Evolutionary conservation across 2,329 filamentous ascomycete genomes (phyloP).

Genomic region (Basipetospora chlamydospora): DNA sequence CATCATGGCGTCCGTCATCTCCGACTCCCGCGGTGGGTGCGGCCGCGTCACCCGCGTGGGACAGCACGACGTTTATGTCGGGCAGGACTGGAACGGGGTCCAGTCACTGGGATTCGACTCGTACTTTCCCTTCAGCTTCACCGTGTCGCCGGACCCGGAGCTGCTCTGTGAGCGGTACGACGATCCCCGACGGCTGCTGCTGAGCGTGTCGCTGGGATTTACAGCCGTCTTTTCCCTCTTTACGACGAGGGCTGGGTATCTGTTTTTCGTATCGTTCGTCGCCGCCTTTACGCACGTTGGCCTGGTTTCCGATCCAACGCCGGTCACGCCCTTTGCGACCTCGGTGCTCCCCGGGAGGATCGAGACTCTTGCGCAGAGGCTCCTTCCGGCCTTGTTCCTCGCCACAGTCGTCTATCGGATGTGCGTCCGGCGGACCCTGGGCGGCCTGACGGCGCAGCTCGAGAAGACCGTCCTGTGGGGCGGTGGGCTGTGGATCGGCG

Average conservation of each 20-base stretch:
- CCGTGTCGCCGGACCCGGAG: constrained; percentile 33
- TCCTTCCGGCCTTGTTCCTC: constrained; percentile 55
- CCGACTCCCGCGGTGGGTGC: constrained; percentile 53
- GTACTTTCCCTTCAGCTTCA: constrained; percentile 57
- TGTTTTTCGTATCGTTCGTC: constrained; percentile 51
- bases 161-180: constrained; percentile 36
- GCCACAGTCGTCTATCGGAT: constrained; percentile 55
- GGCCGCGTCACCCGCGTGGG: constrained; percentile 53
- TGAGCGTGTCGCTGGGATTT: constrained; percentile 52
- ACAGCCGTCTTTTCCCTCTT: constrained; percentile 51
- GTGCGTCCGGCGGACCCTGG: constrained; percentile 39
- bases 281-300: constrained; percentile 24
- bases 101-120: constrained; percentile 50
- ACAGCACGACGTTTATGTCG: constrained; percentile 36
- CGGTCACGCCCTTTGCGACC: constrained; percentile 43
- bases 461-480: constrained; percentile 61
- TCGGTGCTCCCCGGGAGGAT: constrained; percentile 49
- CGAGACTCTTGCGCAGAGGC: constrained; percentile 28
- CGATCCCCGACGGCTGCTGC: constrained; percentile 29
- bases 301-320: constrained; percentile 41
- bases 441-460: constrained; percentile 44
- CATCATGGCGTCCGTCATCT: constrained; percentile 59
- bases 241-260: constrained; percentile 43
- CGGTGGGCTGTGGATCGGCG: constrained; percentile 55
- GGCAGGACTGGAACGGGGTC: too few species aligned